Evolutionary conservation across 2,329 filamentous ascomycete species (phyloP), one percentile per base, ranked within the genome.

Genomic region (Fusarium anguioides): DNA sequence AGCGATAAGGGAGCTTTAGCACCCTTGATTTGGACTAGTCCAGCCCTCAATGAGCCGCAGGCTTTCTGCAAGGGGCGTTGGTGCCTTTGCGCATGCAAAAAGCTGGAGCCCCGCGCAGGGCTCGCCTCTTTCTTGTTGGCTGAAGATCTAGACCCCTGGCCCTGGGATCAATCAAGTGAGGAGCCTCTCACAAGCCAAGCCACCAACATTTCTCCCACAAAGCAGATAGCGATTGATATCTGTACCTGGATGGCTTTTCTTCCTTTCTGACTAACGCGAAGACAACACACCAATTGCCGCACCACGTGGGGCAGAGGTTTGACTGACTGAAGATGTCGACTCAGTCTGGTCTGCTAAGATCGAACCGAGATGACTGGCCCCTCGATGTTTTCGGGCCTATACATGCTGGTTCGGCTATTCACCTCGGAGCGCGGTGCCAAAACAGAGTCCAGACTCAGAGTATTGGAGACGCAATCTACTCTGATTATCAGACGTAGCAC

Each of bases 61-160:
- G 45, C 52, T 39, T 57, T 54, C 69, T 71, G 71, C 67, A 73
- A 71, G 71, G 71, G 60, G 56, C 44, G 48, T 44, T 49, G 54
- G 62, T 64, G 58, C 59, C 62, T 68, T 55, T 67, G 68, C 55
- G 61, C 59, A 71, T 73, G 66, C 45, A 60, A 60, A 73, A 73
- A 73, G 67, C 65, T 71, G 67, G 69, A 73, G 71, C 71, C 71
- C 71, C 68, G 56, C 68, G 64, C 61, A 70, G 62, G 68, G 67
- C 69, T 68, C 69, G 60, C 52, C 55, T 50, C 44, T 54, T 58
- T 50, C 44, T 54, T 58, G 58, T 63, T 58, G 60, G 54, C 24
- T 57, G 52, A 58, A 62, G 62, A 73, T 72, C 71, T 66, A 68
- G 60, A 62, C 58, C 71, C 60, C 68, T 65, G 60, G 56, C 58